A percentile compares a stretch with the other conserved stretches of the same genome.
Conservation (phyloP, 148 eudicot species). For the Fagopyrum tataricum region DNA sequence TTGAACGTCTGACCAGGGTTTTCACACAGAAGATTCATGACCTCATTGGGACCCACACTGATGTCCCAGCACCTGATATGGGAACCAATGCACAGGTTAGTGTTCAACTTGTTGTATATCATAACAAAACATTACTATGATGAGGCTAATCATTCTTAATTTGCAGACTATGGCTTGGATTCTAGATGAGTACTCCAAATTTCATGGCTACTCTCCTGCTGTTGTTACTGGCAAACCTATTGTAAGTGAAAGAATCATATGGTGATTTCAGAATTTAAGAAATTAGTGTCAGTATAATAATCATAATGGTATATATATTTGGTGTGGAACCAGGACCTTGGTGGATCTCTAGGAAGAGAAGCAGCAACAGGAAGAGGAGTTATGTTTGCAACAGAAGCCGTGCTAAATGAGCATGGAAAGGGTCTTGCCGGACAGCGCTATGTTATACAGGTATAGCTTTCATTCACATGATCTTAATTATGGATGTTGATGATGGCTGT, state of each 20-base stretch:
- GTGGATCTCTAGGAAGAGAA: slow-evolving; percentile 98
- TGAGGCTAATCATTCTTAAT: slow-evolving; percentile 9
- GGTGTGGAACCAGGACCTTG: slow-evolving; percentile 64
- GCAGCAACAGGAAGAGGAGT: slow-evolving; percentile 99
- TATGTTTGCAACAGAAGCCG: slow-evolving; percentile 85
- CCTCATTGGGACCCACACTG: slow-evolving; percentile 88
- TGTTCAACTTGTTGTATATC: background rate
- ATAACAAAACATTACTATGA: background rate
- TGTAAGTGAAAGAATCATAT: slow-evolving; percentile 39
- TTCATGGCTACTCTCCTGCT: slow-evolving; percentile 98
- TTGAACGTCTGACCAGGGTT: slow-evolving; percentile 85
- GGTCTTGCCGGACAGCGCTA: slow-evolving; percentile 83
- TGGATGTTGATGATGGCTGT: background rate
- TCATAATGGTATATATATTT: background rate
- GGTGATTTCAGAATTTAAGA: background rate
- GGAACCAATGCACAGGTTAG: slow-evolving; percentile 92
- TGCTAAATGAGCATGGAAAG: slow-evolving; percentile 79
- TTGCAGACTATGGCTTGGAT: slow-evolving; percentile 99
- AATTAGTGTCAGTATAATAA: background rate
- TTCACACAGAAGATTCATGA: slow-evolving; percentile 97
- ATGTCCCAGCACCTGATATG: slow-evolving; percentile 99
- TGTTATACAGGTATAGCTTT: slow-evolving; percentile 64
- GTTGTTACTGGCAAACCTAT: slow-evolving; percentile 97
- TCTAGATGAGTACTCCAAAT: slow-evolving; percentile 93
- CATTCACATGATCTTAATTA: background rate